A percentile compares a stretch with the other conserved stretches of the same genome.
These are phyloP conservation scores for Pneumocystis carinii DNA, from an alignment of 1,139 yeast genomes.

Conservation along the genomic window DNA sequence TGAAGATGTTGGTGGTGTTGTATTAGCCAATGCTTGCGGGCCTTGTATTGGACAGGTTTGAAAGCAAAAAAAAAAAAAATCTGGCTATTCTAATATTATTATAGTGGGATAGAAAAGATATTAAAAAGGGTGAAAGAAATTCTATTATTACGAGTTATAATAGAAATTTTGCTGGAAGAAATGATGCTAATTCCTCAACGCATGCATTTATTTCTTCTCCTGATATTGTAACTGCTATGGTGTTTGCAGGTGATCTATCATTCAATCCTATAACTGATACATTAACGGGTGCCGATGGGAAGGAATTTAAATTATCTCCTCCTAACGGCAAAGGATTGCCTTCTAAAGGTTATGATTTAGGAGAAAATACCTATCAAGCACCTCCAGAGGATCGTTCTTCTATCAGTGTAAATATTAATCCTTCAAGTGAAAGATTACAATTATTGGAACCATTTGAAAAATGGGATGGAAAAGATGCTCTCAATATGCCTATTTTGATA, in stretches of 20 bases:
- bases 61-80: not conserved
- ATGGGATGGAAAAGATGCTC: slow-evolving; percentile 95
- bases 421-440: slow-evolving; percentile 81
- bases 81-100: not conserved
- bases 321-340: slow-evolving; percentile 94
- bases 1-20: slow-evolving; percentile 86
- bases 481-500: slow-evolving; percentile 79
- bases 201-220: slow-evolving; percentile 98
- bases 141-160: slow-evolving; percentile 96
- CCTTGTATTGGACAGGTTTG: slow-evolving; percentile 81
- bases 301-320: slow-evolving; percentile 81
- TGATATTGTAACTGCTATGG: slow-evolving; percentile 91
- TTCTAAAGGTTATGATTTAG: slow-evolving; percentile 78
- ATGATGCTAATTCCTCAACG: slow-evolving; percentile 97
- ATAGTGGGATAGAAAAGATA: slow-evolving; percentile 98
- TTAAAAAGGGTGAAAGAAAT: slow-evolving; percentile 95
- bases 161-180: slow-evolving; percentile 98
- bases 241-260: slow-evolving; percentile 93
- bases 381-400: slow-evolving; percentile 79
- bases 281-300: slow-evolving; percentile 85
- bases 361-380: slow-evolving; percentile 94
- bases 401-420: slow-evolving; percentile 63
- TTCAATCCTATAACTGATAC: slow-evolving; percentile 96
- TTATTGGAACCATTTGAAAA: slow-evolving; percentile 76
- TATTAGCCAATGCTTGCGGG: slow-evolving; percentile 97